Base-by-base conservation (phyloP, 305 asterid species). In the Solanum hybrid region DNA sequence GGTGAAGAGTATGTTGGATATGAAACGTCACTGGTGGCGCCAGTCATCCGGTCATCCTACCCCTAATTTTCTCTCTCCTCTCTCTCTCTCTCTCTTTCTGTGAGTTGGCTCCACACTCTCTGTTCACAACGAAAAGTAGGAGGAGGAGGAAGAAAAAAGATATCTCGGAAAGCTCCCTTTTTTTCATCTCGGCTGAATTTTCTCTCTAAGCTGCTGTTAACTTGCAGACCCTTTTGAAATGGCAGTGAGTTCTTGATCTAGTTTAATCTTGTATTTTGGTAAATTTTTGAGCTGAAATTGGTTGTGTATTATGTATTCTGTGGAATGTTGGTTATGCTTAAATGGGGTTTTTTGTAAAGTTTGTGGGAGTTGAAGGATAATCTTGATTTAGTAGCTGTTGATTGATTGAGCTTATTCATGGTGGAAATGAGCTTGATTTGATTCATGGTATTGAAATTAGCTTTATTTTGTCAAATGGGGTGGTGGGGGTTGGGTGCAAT, bases 11-110 rank as follows among this genome's bases (percentile, higher is more conserved):
- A 24, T 34, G 40, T 83, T 33, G 34, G 33, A 39, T 42, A 79
- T 80, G 87, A 89, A 89, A 73, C 64, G 80, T 75, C 35, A 92
- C 90, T 90, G 92, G 91, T 90, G 93, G 90, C 90, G 51, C 89
- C 89, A 40, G 93, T 90, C 90, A 87, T 57, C 89, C 90, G 67
- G 91, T 92, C 91, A 79, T 69, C 51, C 82, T 8, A 80, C 5
- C 31, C 29, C 37, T 37, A 39, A 35, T 57, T 42, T 89, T 24
- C 73, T 35, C 61, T 64, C 89, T 75, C 80, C 29, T 28, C 57
- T 86, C 79, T 73, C 69, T 89, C 86, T 14, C 37, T 61, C 90
- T 61, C 71, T 81, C 67, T 46, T 24, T 61, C 90, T 61, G 26
- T 90, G 89, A 46, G 83, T 88, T 88, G 90, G 92, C 92, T 71